A percentile compares a stretch with the other conserved stretches of the same genome.
Evolutionary conservation across 2,329 filamentous ascomycete genomes (phyloP).

Genomic region (Verticillium longisporum): DNA sequence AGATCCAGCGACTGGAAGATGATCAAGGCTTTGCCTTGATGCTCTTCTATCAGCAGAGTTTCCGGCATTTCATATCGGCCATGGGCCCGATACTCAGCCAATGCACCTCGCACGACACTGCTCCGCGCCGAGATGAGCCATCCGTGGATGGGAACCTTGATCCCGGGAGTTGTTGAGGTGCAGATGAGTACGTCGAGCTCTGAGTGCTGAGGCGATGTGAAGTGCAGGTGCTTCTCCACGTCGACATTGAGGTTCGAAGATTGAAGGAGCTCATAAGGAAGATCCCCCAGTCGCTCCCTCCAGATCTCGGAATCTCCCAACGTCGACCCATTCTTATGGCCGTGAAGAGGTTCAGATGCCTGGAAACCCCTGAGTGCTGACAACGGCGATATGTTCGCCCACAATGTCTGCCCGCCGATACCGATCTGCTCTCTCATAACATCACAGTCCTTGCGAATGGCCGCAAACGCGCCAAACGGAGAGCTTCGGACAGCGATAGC

Average conservation of each 20-base stretch:
- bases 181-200: constrained; percentile 38
- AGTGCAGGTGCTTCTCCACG: constrained; percentile 41
- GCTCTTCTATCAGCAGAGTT: constrained; percentile 45
- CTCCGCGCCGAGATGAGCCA: constrained; percentile 76
- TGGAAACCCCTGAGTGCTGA: constrained; percentile 60
- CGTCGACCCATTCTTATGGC: constrained; percentile 32
- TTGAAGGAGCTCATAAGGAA: constrained; percentile 48
- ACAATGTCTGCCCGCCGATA: constrained; percentile 61
- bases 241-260: constrained; percentile 63
- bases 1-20: constrained; percentile 66
- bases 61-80: constrained; percentile 54
- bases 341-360: constrained; percentile 27
- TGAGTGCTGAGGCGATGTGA: constrained; percentile 29
- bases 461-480: constrained; percentile 82
- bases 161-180: constrained; percentile 56
- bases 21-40: constrained; percentile 48
- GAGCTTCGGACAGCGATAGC: constrained; percentile 82
- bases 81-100: constrained; percentile 49
- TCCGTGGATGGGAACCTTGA: constrained; percentile 73
- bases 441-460: constrained; percentile 76
- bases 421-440: constrained; percentile 67
- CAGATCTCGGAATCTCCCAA: constrained; percentile 34
- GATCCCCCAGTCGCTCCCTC: constrained; percentile 43
- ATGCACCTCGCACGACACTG: constrained; percentile 53
- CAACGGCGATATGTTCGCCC: constrained; percentile 66